phyloP scores from a whole-genome alignment of 495 filamentous ascomycete genomes.

The Rostrohypoxylon terebratum region DNA sequence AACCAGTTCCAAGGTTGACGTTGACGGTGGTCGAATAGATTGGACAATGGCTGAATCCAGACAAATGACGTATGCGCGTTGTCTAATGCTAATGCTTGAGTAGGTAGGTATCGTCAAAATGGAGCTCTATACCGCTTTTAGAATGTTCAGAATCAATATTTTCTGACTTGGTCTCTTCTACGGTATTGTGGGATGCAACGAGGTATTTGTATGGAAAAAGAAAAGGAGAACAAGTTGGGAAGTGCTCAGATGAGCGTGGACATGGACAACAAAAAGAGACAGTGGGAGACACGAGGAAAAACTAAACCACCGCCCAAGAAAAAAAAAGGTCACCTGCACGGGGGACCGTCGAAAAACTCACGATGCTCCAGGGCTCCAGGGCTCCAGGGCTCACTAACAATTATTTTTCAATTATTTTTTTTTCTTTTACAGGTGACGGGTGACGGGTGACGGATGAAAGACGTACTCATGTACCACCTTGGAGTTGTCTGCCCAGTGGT shows the following conservation, averaged over 20 bases:
- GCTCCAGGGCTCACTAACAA: conserved; percentile 45
- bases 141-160: conserved; percentile 24
- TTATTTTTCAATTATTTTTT: conserved; percentile 5
- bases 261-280: conserved; percentile 25
- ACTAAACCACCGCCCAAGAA: conserved; percentile 42
- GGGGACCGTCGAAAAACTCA: conserved; percentile 50
- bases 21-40: conserved; percentile 28
- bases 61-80: conserved; percentile 44
- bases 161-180: conserved; percentile 6
- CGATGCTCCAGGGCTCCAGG: conserved; percentile 47
- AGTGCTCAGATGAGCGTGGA: conserved; percentile 21
- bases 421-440: neutral
- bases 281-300: conserved; percentile 44
- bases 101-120: conserved; percentile 13
- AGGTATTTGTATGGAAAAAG: conserved; percentile 23
- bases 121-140: conserved; percentile 42
- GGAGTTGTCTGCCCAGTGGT: neutral
- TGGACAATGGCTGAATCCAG: conserved; percentile 17
- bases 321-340: conserved; percentile 29
- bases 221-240: conserved; percentile 21
- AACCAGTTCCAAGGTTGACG: no score
- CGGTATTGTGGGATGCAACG: conserved; percentile 8
- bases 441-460: no score
- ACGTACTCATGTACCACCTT: neutral
- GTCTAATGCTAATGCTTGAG: conserved; percentile 1